A percentile compares a stretch with the other conserved stretches of the same genome.
These are phyloP conservation scores for Lecanoromycetidae sp. DNA, from an alignment of 2,329 filamentous ascomycete species.

Conservation along the genomic window DNA sequence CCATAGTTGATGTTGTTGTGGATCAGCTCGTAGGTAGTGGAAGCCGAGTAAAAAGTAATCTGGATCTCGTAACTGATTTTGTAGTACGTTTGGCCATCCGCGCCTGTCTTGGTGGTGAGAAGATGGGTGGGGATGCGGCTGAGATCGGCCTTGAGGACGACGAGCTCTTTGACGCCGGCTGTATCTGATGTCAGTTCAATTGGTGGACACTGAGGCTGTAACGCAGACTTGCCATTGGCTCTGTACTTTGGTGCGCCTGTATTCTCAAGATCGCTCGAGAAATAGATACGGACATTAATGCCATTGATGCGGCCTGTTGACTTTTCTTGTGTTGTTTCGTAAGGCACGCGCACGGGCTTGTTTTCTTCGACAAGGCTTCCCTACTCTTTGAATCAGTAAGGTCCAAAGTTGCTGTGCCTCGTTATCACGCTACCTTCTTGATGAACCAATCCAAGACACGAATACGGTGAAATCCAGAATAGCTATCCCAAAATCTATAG, in stretches of 20 bases:
- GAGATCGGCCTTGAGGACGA: constrained; percentile 7
- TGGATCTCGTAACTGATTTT: not conserved
- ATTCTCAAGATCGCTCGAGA: constrained; percentile 1
- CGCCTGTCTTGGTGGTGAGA: not conserved
- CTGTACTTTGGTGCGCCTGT: constrained; percentile 4
- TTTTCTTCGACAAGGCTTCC: constrained; percentile 9
- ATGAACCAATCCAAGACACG: constrained; percentile 11
- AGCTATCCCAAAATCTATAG: constrained; percentile 3
- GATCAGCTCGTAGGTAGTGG: constrained; percentile 12
- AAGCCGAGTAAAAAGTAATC: constrained; percentile 9
- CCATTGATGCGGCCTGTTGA: not conserved
- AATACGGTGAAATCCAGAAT: not conserved
- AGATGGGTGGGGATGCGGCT: constrained; percentile 3
- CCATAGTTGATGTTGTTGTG: constrained; percentile 11
- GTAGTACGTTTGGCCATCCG: constrained; percentile 9
- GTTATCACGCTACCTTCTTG: constrained; percentile 1
- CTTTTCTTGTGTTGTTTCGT: not conserved
- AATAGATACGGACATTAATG: not conserved
- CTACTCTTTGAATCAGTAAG: not conserved
- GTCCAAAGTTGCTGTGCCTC: not conserved
- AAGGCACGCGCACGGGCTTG: constrained; percentile 1
- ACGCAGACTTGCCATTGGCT: not conserved
- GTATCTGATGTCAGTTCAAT: not conserved
- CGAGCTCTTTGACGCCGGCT: constrained; percentile 3
- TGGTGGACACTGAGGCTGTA: not conserved